These are phyloP conservation scores for Nicotiana paniculata DNA, from an alignment of 257 asterid species.

Conservation along the genomic window DNA sequence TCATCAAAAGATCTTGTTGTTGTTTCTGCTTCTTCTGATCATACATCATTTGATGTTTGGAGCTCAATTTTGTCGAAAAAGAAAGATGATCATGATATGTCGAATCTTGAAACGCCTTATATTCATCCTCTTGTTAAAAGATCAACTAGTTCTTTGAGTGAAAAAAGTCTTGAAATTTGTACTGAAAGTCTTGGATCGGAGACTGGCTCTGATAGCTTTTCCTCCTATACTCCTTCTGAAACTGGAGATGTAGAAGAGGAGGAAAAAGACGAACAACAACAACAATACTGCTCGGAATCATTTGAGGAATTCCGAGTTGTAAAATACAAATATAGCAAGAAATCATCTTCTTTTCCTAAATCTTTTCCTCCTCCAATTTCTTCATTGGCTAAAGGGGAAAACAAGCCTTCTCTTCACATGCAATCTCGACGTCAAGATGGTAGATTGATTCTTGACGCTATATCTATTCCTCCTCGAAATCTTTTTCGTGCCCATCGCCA, in stretches of 20 bases:
- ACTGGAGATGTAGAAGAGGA: conserved; percentile 25
- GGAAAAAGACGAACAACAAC: not conserved
- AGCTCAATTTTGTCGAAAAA: conserved; percentile 18
- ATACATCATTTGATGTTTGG: not conserved
- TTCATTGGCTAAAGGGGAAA: conserved; percentile 37
- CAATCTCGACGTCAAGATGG: conserved; percentile 56
- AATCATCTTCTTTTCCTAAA: conserved; percentile 19
- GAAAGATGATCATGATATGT: conserved; percentile 20
- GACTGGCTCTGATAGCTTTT: conserved; percentile 66
- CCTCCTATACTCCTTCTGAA: conserved; percentile 30
- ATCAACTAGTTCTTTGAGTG: conserved; percentile 46
- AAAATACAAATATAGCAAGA: conserved; percentile 31
- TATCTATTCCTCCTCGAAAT: conserved; percentile 45
- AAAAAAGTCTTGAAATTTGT: conserved; percentile 67
- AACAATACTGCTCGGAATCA: not conserved
- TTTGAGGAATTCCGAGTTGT: conserved; percentile 26
- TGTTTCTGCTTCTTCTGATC: not conserved
- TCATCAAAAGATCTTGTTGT: conserved; percentile 24
- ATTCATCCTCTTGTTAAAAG: conserved; percentile 56
- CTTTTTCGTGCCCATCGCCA: conserved; percentile 51
- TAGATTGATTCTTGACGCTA: conserved; percentile 67
- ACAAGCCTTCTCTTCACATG: conserved; percentile 51
- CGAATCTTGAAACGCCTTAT: conserved; percentile 39
- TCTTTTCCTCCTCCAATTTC: conserved; percentile 80
- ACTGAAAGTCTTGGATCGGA: conserved; percentile 91